A percentile compares a stretch with the other conserved stretches of the same genome.
Evolutionary conservation across 2,329 filamentous ascomycete genomes (phyloP).

Genomic region (Orbilia quercus): DNA sequence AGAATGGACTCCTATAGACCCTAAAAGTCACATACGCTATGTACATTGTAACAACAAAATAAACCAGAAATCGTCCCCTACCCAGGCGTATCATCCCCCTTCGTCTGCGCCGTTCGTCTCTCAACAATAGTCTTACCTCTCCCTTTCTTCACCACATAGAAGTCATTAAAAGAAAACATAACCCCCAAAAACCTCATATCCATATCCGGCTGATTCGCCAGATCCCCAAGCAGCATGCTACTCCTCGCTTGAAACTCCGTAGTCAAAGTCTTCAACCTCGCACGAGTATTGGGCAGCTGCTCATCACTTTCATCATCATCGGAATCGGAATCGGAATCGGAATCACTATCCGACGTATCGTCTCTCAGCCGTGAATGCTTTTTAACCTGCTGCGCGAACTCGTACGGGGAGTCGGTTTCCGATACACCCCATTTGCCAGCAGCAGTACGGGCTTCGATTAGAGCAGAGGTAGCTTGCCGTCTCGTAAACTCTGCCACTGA

Average conservation of each 20-base stretch:
- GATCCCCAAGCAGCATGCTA: slow-evolving; percentile 84
- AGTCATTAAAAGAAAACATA: slow-evolving; percentile 99
- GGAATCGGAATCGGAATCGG: slow-evolving; percentile 58
- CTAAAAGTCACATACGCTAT: slow-evolving; percentile 10
- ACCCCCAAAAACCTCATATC: slow-evolving; percentile 96
- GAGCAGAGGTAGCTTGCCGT: slow-evolving; percentile 84
- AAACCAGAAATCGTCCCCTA: neutral
- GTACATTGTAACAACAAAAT: neutral
- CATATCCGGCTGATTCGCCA: slow-evolving; percentile 88
- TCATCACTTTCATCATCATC: slow-evolving; percentile 68
- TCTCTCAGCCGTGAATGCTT: slow-evolving; percentile 30
- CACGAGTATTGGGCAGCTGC: slow-evolving; percentile 79
- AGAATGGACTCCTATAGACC: neutral
- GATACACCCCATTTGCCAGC: slow-evolving; percentile 73
- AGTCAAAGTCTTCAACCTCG: slow-evolving; percentile 77
- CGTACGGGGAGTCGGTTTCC: slow-evolving; percentile 66
- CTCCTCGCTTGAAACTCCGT: slow-evolving; percentile 80
- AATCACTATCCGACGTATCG: slow-evolving; percentile 31
- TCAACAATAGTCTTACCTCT: slow-evolving; percentile 61
- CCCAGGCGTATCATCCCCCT: slow-evolving; percentile 36
- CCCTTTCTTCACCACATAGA: slow-evolving; percentile 76
- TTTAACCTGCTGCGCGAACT: slow-evolving; percentile 61
- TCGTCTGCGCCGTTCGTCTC: slow-evolving; percentile 47
- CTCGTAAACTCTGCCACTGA: slow-evolving; percentile 92
- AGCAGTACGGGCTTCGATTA: slow-evolving; percentile 74